These are phyloP conservation scores for Kappamyces sp. DNA, from an alignment of 192 early-diverging fungal species.

Conservation along the genomic window DNA sequence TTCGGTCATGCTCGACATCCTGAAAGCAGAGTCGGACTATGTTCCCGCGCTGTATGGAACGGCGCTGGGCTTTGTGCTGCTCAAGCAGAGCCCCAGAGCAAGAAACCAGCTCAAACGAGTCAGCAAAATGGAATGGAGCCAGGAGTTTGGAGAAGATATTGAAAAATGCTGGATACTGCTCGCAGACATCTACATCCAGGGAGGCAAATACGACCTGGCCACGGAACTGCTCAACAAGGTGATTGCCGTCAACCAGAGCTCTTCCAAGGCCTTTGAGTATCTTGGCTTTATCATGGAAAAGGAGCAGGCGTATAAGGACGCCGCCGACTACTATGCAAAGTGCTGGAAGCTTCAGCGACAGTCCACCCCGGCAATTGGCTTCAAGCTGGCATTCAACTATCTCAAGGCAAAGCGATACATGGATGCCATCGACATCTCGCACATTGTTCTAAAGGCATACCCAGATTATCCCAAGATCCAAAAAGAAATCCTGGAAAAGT, in stretches of 20 bases:
- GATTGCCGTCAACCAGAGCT: slow-evolving; percentile 37
- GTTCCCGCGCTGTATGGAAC: slow-evolving; percentile 46
- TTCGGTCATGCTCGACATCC: slow-evolving; percentile 34
- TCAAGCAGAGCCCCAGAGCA: slow-evolving; percentile 49
- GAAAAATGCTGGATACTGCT: slow-evolving; percentile 49
- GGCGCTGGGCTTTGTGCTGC: slow-evolving; percentile 44
- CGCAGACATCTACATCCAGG: slow-evolving; percentile 54
- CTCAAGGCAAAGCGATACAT: slow-evolving; percentile 47
- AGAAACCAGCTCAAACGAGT: slow-evolving; percentile 52
- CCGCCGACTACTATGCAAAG: slow-evolving; percentile 41
- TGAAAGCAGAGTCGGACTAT: slow-evolving; percentile 43
- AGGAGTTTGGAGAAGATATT: slow-evolving; percentile 38
- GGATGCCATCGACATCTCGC: slow-evolving; percentile 48
- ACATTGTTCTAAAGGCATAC: slow-evolving; percentile 39
- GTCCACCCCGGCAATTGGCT: slow-evolving; percentile 46
- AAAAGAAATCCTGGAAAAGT: slow-evolving; percentile 42
- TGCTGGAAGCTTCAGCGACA: slow-evolving; percentile 45
- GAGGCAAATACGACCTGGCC: slow-evolving; percentile 51
- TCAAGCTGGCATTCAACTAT: slow-evolving; percentile 53
- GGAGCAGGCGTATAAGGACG: slow-evolving; percentile 45
- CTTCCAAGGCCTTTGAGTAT: slow-evolving; percentile 50
- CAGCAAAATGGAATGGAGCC: slow-evolving; percentile 43
- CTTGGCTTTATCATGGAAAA: slow-evolving; percentile 56
- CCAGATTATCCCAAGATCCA: slow-evolving; percentile 56
- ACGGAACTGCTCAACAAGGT: slow-evolving; percentile 42